A percentile compares a stretch with the other conserved stretches of the same genome.
Conservation (phyloP, 169 alveolate species). For the Plasmodium ovale region DNA sequence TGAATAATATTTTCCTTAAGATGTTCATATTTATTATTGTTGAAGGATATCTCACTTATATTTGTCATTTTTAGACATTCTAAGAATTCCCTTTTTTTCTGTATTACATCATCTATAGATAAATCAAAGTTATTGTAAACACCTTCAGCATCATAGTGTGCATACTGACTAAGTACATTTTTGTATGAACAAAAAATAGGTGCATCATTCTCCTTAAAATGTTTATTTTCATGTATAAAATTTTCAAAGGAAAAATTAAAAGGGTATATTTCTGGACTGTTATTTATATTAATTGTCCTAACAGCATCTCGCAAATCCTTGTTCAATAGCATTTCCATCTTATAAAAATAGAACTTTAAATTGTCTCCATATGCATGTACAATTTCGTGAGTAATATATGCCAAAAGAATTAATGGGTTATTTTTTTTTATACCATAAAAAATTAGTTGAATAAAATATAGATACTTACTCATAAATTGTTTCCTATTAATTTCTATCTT, state of each 20-base stretch:
- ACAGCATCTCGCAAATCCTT: slow-evolving; percentile 34
- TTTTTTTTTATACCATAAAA: slow-evolving; percentile 54
- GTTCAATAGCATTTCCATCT: slow-evolving; percentile 28
- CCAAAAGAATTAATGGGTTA: slow-evolving; percentile 54
- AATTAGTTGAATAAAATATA: slow-evolving; percentile 56
- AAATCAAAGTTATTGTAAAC: slow-evolving; percentile 44
- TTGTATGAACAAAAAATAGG: slow-evolving; percentile 43
- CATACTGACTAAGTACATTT: slow-evolving; percentile 23
- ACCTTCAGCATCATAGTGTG: slow-evolving; percentile 40
- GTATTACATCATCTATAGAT: slow-evolving; percentile 38
- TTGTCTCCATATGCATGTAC: slow-evolving; percentile 12
- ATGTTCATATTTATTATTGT: slow-evolving; percentile 26
- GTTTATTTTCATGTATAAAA: slow-evolving; percentile 31
- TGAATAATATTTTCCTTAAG: slow-evolving; percentile 21
- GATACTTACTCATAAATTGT: slow-evolving; percentile 56
- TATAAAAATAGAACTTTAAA: slow-evolving; percentile 18
- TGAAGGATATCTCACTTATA: slow-evolving; percentile 25
- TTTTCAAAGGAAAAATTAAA: slow-evolving; percentile 40
- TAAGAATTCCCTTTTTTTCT: slow-evolving; percentile 47
- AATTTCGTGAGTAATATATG: slow-evolving; percentile 65
- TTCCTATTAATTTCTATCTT: slow-evolving; percentile 17
- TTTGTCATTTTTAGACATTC: slow-evolving; percentile 48
- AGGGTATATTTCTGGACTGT: neutral
- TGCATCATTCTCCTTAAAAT: slow-evolving; percentile 20
- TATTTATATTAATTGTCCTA: slow-evolving; percentile 4